Evolutionary conservation across 176 grass and related monocot genomes (phyloP), one percentile per base, ranked within the genome.

Genomic region (Triticum turgidum): DNA sequence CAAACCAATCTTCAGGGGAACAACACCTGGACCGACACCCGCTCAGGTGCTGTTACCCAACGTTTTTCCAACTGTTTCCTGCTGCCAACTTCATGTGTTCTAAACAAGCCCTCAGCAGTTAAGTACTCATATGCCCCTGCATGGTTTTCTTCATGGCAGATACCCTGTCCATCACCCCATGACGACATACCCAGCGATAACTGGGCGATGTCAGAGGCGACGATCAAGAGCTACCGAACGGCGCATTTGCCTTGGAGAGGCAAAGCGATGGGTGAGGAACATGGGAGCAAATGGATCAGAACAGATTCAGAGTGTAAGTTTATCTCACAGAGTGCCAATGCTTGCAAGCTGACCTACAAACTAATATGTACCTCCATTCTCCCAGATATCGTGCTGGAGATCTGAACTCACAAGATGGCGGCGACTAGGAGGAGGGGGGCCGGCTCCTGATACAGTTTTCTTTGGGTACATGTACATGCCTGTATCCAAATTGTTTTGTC

Each of bases 221-320:
- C 15, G 51, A 80, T 67, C 10, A 77, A 74, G 27, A 51, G 77
- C 74, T 42, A 87, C 62, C 74, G 59, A 69, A 78, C 73, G 3
- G 37, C 32, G 11, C 76, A 83, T 68, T 85, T 38, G 59, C 69
- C 17, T n/a, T 17, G 29, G 34, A 67, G 89, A 76, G 38, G 51
- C 3, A 41, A 45, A 2, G 66, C 49, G 5, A n/a, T 37, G 17
- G 69, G 47, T 13, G 73, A 76, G 2, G 62, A 73, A n/a, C 82
- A 93, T 44, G 22, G 32, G 10, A 79, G 83, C 29, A 95, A 88
- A 65, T 98, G 96, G 93, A 92, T 98, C 83, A 94, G 62, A 87
- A 95, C 96, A 49, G 96, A 98, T 69, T 69, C 32, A 37, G 15
- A 20, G 33, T 93, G 92, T 93, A 92, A 94, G 92, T 82, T 66